These are phyloP conservation scores for Aureococcus anophagefferens DNA, from an alignment of 108 stramenopile species.

Conservation along the genomic window DNA sequence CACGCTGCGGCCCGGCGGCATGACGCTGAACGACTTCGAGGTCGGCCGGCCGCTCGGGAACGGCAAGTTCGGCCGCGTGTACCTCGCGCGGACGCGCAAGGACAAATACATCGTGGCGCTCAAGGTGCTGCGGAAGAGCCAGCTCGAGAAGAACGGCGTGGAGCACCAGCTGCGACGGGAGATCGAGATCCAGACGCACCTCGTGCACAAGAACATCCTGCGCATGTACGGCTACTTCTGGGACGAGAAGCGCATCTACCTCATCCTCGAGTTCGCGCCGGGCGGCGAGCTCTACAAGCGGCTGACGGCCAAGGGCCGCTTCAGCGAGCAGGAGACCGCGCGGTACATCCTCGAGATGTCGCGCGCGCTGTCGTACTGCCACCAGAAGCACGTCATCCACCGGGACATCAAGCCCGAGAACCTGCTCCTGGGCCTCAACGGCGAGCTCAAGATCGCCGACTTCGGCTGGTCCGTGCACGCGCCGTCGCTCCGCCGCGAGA, in stretches of 20 bases:
- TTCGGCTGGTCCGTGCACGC: conserved; percentile 99
- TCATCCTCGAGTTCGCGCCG: conserved; percentile 92
- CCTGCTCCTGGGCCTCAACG: conserved; percentile 73
- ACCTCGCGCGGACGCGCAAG: conserved; percentile 82
- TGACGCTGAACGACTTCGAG: conserved; percentile 86
- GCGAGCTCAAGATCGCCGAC: conserved; percentile 97
- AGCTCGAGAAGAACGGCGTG: conserved; percentile 85
- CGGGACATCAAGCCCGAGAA: conserved; percentile 99
- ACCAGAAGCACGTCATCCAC: conserved; percentile 92
- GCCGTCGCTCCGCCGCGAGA: conserved; percentile 75
- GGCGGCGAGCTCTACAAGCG: conserved; percentile 94
- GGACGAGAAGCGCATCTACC: conserved; percentile 88
- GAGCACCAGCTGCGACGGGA: conserved; percentile 96
- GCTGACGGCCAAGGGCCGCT: conserved; percentile 60
- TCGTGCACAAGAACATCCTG: conserved; percentile 87
- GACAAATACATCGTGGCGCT: conserved; percentile 96
- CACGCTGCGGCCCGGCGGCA: background rate
- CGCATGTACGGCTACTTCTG: conserved; percentile 96
- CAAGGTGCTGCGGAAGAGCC: conserved; percentile 90
- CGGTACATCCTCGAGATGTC: conserved; percentile 77
- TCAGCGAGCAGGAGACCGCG: conserved; percentile 69
- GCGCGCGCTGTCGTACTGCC: conserved; percentile 82
- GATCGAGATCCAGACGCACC: conserved; percentile 96
- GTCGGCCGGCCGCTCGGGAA: conserved; percentile 94
- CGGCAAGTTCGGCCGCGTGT: conserved; percentile 95